Percentiles rank a stretch among this genome's conserved stretches.
Conservation (phyloP, 345 rosid genomes). For the Hypericum perforatum region DNA sequence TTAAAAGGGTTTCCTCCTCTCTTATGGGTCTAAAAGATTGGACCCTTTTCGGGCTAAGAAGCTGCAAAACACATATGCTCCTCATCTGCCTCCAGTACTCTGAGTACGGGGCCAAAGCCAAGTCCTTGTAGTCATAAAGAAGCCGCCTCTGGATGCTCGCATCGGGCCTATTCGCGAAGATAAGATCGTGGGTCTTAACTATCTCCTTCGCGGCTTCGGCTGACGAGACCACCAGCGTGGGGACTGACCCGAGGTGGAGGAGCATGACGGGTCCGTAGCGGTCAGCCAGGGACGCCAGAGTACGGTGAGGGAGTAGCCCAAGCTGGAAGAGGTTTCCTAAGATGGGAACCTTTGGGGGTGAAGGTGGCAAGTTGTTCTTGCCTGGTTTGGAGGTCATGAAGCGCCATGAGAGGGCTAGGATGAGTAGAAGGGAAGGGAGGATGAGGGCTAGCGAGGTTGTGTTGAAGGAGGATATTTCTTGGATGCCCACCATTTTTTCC, state of each 20-base stretch:
- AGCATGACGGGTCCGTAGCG: constrained; percentile 14
- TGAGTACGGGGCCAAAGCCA: constrained; percentile 11
- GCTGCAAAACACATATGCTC: constrained; percentile 10
- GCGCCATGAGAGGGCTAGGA: background rate
- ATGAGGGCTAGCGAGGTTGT: too few species aligned
- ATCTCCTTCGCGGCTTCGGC: constrained; percentile 9
- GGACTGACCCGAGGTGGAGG: constrained; percentile 10
- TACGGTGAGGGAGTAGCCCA: constrained; percentile 5
- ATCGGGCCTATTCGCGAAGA: constrained; percentile 9
- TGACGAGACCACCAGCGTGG: constrained; percentile 11
- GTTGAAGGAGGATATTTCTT: too few species aligned
- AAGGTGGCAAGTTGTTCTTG: constrained; percentile 13
- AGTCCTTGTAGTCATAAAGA: constrained; percentile 6
- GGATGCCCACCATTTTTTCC: too few species aligned
- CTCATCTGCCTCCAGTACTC: constrained; percentile 19
- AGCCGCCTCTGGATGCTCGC: constrained; percentile 2
- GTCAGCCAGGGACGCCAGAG: constrained; percentile 9
- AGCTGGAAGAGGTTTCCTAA: constrained; percentile 16
- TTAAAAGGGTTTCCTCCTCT: constrained; percentile 12
- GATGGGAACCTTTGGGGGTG: constrained; percentile 15
- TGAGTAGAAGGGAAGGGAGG: background rate
- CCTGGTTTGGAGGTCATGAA: background rate
- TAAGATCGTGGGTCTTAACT: constrained; percentile 10
- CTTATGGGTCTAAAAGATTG: constrained; percentile 11
- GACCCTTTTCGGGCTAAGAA: constrained; percentile 13